Conservation (phyloP, 2,329 filamentous ascomycete genomes). For the Pseudogymnoascus sp. region DNA sequence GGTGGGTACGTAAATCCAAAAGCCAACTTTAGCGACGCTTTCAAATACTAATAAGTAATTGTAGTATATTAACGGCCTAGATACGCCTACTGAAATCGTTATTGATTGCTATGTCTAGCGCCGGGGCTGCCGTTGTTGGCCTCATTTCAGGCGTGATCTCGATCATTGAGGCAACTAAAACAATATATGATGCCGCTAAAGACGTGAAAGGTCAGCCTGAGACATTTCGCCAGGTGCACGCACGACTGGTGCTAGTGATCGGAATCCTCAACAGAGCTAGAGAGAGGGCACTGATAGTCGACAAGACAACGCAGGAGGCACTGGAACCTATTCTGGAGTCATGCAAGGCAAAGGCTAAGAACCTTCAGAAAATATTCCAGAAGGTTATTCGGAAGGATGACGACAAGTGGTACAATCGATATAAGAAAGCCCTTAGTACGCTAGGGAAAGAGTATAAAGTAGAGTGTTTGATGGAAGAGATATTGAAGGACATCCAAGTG, state of each 20-base stretch:
- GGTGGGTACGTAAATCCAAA: not conserved
- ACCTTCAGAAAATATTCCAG: constrained; percentile 19
- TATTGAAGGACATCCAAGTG: constrained; percentile 20
- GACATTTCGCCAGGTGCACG: constrained; percentile 19
- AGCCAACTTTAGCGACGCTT: not conserved
- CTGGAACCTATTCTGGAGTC: constrained; percentile 16
- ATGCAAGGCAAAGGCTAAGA: constrained; percentile 19
- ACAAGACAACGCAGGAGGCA: constrained; percentile 9
- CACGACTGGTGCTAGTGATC: constrained; percentile 18
- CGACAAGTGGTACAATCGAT: constrained; percentile 19
- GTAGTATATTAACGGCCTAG: not conserved
- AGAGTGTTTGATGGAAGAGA: constrained; percentile 20
- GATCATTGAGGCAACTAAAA: constrained; percentile 19
- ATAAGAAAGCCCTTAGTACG: constrained; percentile 19
- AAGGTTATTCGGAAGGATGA: constrained; percentile 19
- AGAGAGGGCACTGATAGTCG: constrained; percentile 14
- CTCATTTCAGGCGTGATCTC: constrained; percentile 19
- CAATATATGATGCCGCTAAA: constrained; percentile 19
- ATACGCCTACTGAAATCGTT: constrained; percentile 1
- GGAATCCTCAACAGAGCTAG: constrained; percentile 16
- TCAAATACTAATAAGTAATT: not conserved
- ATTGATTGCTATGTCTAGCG: constrained; percentile 13
- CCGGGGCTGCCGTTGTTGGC: constrained; percentile 17
- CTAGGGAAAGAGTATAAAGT: constrained; percentile 18
- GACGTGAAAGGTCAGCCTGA: constrained; percentile 20